Conservation (phyloP, 768 basidiomycete species). For the Serpula lacrymans region DNA sequence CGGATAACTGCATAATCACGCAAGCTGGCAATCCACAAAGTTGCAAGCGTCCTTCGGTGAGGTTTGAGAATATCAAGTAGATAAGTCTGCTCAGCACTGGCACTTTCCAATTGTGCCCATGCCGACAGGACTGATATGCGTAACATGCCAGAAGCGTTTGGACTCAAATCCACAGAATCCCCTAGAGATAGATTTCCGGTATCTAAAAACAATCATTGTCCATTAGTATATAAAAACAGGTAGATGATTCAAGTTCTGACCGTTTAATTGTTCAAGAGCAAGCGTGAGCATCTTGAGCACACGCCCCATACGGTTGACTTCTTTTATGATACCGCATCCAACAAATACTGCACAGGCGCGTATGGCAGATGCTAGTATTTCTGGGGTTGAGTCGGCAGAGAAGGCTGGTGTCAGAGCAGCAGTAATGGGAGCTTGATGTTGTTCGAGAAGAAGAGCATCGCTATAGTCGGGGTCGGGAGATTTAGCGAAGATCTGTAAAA, state of each 20-base stretch:
- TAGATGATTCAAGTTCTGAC: too few relatives aligned
- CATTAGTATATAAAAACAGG: conserved; percentile 1
- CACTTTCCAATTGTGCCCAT: conserved; percentile 90
- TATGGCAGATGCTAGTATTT: conserved; percentile 89
- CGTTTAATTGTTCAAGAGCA: conserved; percentile 87
- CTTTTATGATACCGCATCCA: conserved; percentile 91
- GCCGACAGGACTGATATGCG: conserved; percentile 90
- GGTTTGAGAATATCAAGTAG: conserved; percentile 80
- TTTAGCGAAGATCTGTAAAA: conserved; percentile 72
- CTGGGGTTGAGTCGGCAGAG: conserved; percentile 91
- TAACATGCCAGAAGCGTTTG: conserved; percentile 94
- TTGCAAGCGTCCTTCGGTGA: conserved; percentile 67
- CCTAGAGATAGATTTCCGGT: conserved; percentile 83
- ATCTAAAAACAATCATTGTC: conserved; percentile 42
- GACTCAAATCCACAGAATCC: conserved; percentile 80
- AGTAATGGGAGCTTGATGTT: conserved; percentile 97
- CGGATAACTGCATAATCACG: conserved; percentile 91
- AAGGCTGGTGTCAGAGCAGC: conserved; percentile 97
- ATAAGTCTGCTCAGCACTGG: conserved; percentile 71
- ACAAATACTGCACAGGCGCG: conserved; percentile 94
- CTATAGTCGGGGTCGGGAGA: conserved; percentile 93
- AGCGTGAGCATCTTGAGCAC: conserved; percentile 86
- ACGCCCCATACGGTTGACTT: conserved; percentile 87
- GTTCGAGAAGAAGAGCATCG: conserved; percentile 86
- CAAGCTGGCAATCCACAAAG: conserved; percentile 84